These are phyloP conservation scores for Kurtzmaniella quercitrusa DNA, from an alignment of 1,139 yeast genomes.

Conservation along the genomic window DNA sequence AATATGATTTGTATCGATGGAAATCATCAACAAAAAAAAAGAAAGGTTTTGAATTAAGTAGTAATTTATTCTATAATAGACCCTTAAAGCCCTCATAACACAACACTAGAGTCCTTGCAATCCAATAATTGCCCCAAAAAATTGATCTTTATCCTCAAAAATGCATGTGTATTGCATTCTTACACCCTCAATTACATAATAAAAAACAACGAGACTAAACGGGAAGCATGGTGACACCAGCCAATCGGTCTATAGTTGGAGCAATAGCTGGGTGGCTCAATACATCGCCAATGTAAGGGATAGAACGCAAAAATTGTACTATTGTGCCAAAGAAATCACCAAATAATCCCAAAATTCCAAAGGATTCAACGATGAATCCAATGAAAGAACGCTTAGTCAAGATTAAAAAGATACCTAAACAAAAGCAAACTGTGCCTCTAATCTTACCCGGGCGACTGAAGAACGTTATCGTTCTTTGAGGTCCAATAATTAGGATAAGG, in stretches of 20 bases:
- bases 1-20: no score
- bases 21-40: no score
- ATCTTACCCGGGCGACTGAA: slow-evolving; percentile 85
- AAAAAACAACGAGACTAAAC: no score
- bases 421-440: slow-evolving; percentile 80
- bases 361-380: slow-evolving; percentile 79
- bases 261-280: slow-evolving; percentile 80
- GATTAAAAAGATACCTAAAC: slow-evolving; percentile 69
- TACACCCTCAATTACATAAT: no score
- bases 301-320: slow-evolving; percentile 79
- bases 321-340: slow-evolving; percentile 92
- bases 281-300: slow-evolving; percentile 85
- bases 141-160: no score
- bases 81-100: no score
- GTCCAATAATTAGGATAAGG: slow-evolving; percentile 79
- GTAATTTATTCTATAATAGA: no score
- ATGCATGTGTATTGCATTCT: no score
- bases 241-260: slow-evolving; percentile 54
- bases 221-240: slow-evolving; percentile 41
- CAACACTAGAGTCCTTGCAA: no score
- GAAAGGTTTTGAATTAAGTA: no score
- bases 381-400: slow-evolving; percentile 72
- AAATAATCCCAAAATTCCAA: slow-evolving; percentile 85
- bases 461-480: slow-evolving; percentile 75
- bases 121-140: no score